Evolutionary conservation across 306 rosid species (phyloP).

Genomic region (Dalbergia cultrata): DNA sequence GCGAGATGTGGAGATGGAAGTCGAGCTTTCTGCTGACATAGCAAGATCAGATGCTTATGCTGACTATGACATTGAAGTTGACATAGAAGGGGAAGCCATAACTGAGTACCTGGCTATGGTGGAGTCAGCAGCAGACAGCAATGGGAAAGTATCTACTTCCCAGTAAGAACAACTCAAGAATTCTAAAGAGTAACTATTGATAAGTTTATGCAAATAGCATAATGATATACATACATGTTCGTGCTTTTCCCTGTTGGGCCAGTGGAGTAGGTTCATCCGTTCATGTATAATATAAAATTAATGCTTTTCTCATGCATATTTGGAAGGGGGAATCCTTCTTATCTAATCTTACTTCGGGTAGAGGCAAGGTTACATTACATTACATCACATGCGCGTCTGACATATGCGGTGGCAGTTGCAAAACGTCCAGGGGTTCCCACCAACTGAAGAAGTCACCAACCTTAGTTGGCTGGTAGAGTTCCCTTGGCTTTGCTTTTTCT

Average conservation of each 20-base stretch:
- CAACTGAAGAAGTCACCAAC: background rate
- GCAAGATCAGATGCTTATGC: conserved; percentile 46
- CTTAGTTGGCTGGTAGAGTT: background rate
- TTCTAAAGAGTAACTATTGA: background rate
- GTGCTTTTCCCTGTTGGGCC: too few species aligned
- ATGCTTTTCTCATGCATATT: too few species aligned
- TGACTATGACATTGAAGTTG: conserved; percentile 62
- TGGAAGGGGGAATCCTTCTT: too few species aligned
- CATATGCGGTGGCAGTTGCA: background rate
- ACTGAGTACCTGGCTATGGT: conserved; percentile 66
- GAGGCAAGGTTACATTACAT: background rate
- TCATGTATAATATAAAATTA: too few species aligned
- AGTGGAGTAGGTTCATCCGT: too few species aligned
- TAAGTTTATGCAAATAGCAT: conserved; percentile 1
- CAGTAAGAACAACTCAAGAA: background rate
- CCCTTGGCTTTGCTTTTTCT: background rate
- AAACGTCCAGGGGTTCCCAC: background rate
- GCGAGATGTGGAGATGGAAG: conserved; percentile 60
- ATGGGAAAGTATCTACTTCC: conserved; percentile 12
- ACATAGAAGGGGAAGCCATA: conserved; percentile 63
- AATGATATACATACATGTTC: background rate
- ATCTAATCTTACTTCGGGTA: background rate
- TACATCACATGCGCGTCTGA: background rate
- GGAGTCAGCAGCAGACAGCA: conserved; percentile 48
- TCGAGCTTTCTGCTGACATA: conserved; percentile 58